Base-by-base conservation (phyloP, 371 early-diverging fungal species). In the Mortierella sp. region DNA sequence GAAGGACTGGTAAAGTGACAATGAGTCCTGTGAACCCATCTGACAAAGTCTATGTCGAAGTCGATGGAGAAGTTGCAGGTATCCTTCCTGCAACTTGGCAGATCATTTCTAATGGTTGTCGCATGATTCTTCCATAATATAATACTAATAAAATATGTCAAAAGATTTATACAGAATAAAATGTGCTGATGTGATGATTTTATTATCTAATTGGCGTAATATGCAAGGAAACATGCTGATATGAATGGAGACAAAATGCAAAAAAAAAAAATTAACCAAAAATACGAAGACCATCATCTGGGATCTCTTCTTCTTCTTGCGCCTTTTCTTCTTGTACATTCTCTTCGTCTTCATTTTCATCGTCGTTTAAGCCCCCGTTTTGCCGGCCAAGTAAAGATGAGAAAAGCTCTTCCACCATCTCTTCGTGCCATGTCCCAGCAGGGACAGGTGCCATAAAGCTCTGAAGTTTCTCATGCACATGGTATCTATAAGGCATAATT, bases 401-500 rank as follows among this genome's bases (percentile, higher is more conserved):
- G 71, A 94, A 97, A 28, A 97, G 86, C 84, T 97, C 97, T 49
- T 94, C 93, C 1, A 90, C 85, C 96, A 94, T 96, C 63, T 90
- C 90, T 51, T 95, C 96, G 76, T 96, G 96, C 98, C 98, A 97
- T 6, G 89, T 86, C 19, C 94, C 95, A 28, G 88, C 75, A 29
- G 96, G 95, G 64, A 94, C 86, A 37, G 98, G 96, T 7, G 94
- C 95, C 98, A 98, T 98, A 83, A 97, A 98, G 80, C 95, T 95
- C 77, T 93, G 93, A 23, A 98, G 82, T 74, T 97, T 98, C 72
- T 97, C 97, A 80, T 97, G 96, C 5, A 96, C 94, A 71, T 97
- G 93, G 80, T 94, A 97, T 81, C 92, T 89, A 82, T 58, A 13
- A 55, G 55, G 32, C 15, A 8, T 2, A 17, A 19, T 42, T 1